phyloP scores from a whole-genome alignment of 1,139 yeast species.

The Pichia sp. region DNA sequence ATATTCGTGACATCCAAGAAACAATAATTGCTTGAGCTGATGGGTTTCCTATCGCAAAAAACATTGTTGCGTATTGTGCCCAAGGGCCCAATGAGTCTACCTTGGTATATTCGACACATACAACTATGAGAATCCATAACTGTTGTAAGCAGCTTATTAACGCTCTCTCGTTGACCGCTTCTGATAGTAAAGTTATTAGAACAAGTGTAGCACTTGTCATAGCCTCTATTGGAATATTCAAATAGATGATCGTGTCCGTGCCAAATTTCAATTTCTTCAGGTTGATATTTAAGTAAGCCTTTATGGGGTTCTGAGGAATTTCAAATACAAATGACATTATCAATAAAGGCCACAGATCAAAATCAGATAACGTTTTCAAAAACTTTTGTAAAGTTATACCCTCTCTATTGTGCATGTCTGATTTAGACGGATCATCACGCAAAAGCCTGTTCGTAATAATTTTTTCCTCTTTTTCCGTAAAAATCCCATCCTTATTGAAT shows the following conservation, averaged over 20 bases:
- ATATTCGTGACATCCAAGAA: slow-evolving; percentile 58
- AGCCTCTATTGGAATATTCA: too few relatives aligned
- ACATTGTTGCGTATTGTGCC: slow-evolving; percentile 50
- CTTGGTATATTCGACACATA: too few relatives aligned
- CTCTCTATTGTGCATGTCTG: slow-evolving; percentile 64
- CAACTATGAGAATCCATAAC: too few relatives aligned
- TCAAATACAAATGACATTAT: slow-evolving; percentile 47
- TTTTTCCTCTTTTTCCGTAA: slow-evolving; percentile 55
- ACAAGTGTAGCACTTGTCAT: slow-evolving; percentile 36
- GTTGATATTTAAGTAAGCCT: slow-evolving; percentile 49
- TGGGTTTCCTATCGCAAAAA: slow-evolving; percentile 46
- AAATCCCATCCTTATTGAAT: slow-evolving; percentile 54
- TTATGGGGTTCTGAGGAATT: slow-evolving; percentile 41
- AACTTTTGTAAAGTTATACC: slow-evolving; percentile 42
- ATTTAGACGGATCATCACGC: slow-evolving; percentile 67
- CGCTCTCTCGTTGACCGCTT: too few relatives aligned
- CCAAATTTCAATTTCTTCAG: slow-evolving; percentile 52
- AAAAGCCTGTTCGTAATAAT: slow-evolving; percentile 60
- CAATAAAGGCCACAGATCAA: slow-evolving; percentile 59
- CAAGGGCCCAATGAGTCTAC: too few relatives aligned
- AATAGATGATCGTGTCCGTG: slow-evolving; percentile 51
- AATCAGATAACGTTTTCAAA: slow-evolving; percentile 42
- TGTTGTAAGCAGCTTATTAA: too few relatives aligned
- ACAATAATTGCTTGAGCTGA: slow-evolving; percentile 55
- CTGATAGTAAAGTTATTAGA: too few relatives aligned